A percentile compares a stretch with the other conserved stretches of the same genome.
phyloP scores from a whole-genome alignment of 2,329 filamentous ascomycete genomes.

The Tolypocladium pustulatum region DNA sequence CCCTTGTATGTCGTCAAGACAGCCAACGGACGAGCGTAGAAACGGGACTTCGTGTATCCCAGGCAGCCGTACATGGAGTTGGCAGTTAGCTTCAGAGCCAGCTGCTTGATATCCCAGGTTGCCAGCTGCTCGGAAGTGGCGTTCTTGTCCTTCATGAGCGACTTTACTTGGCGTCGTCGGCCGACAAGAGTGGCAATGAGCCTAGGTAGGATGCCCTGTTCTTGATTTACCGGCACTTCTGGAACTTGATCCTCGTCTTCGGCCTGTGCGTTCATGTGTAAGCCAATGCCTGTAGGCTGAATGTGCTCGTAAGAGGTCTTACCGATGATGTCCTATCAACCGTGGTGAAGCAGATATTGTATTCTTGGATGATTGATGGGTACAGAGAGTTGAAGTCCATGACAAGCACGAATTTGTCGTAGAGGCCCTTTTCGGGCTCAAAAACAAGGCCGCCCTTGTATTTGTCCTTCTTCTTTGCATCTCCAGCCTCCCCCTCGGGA shows the following conservation, averaged over 20 bases:
- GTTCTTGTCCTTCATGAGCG: conserved; percentile 87
- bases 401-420: conserved; percentile 95
- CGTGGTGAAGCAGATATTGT: conserved; percentile 98
- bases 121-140: conserved; percentile 79
- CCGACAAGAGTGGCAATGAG: conserved; percentile 88
- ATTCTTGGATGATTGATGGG: conserved; percentile 98
- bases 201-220: conserved; percentile 75
- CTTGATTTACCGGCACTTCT: conserved; percentile 68
- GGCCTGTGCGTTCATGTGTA: conserved; percentile 14
- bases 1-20: conserved; percentile 96
- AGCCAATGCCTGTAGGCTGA: background rate
- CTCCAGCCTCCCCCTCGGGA: conserved; percentile 54
- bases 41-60: conserved; percentile 92
- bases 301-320: conserved; percentile 20
- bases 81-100: conserved; percentile 91
- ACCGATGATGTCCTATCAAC: conserved; percentile 69
- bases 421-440: conserved; percentile 92
- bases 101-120: conserved; percentile 96
- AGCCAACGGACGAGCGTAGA: conserved; percentile 89
- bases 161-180: conserved; percentile 85
- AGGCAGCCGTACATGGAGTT: conserved; percentile 99
- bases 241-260: conserved; percentile 84
- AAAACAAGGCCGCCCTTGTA: conserved; percentile 98
- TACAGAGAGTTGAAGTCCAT: conserved; percentile 99
- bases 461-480: conserved; percentile 96